Evolutionary conservation across 139 green algal species (phyloP), one percentile per base, ranked within the genome.

Genomic region (Coelastrella sp.): DNA sequence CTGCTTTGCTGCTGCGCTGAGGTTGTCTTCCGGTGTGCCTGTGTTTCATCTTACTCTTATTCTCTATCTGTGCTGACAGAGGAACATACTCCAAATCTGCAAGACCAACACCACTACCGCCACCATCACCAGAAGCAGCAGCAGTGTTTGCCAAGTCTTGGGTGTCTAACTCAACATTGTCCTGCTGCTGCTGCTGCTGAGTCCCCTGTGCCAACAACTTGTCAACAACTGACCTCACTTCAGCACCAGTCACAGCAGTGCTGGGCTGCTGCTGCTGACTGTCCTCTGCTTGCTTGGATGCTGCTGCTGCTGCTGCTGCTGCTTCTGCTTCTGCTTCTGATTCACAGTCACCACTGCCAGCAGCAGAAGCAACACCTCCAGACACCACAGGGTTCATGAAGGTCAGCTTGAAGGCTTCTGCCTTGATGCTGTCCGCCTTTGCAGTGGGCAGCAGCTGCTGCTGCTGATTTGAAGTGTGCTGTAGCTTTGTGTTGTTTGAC

Each of bases 171-270:
- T n/a, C n/a, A n/a, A n/a, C n/a, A n/a, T 73, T 23, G n/a, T 17
- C n/a, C 79, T 85, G 63, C 48, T 86, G 37, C 72, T 82, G 57
- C 32, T 75, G 30, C 30, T 83, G 71, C 6, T 73, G 43, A 45
- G n/a, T 40, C 4, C 60, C 75, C 19, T 83, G 53, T 38, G 41
- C 64, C 17, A 59, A 35, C 66, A 88, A 68, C 43, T 78, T 19
- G 23, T 85, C 66, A 17, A 87, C 69, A 17, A 38, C 81, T 72
- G 75, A 75, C 27, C 86, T 72, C 7, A 89, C 53, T 45, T 89
- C 86, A 40, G 51, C 64, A 71, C 35, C 57, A 30, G 37, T 40
- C 4, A 45, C 76, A 13, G 74, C 27, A 27, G 0, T 23, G n/a
- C n/a, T n/a, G n/a, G n/a, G n/a, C n/a, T n/a, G n/a, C n/a, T 25